A percentile compares a stretch with the other conserved stretches of the same genome.
Evolutionary conservation across 371 early-diverging fungal genomes (phyloP).

Genomic region (Haplosporangium sp.): DNA sequence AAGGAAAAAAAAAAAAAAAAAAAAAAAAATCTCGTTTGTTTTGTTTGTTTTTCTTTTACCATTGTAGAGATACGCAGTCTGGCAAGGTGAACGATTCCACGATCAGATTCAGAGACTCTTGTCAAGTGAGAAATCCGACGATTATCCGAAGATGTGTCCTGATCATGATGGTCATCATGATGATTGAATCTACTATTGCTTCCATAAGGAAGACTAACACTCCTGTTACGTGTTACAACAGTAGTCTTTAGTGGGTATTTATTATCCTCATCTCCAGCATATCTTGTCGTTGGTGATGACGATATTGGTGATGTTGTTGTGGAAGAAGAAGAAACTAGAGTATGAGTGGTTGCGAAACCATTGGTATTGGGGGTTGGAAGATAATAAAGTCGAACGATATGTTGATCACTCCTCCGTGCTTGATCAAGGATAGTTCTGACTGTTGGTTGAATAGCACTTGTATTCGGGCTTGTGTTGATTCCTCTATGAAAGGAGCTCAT

Average conservation of each 20-base stretch:
- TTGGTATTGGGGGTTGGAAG: constrained; percentile 47
- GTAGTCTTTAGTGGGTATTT: not conserved
- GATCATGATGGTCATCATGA: not conserved
- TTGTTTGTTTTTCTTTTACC: constrained; percentile 14
- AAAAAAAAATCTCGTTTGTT: not conserved
- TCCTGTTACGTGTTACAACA: constrained; percentile 2
- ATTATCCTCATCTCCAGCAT: not conserved
- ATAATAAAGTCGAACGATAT: constrained; percentile 44
- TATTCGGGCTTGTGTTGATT: not conserved
- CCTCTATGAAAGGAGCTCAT: constrained; percentile 6
- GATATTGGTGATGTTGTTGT: not conserved
- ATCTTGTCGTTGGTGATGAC: too few relatives aligned
- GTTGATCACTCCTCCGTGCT: constrained; percentile 37
- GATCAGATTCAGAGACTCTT: constrained; percentile 40
- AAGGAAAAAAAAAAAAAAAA: not conserved
- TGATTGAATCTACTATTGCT: not conserved
- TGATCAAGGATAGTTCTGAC: constrained; percentile 38
- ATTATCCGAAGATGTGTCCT: not conserved
- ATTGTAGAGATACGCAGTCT: constrained; percentile 37
- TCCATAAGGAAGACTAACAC: not conserved
- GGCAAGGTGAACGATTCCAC: constrained; percentile 46
- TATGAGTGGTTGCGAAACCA: constrained; percentile 51
- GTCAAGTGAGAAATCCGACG: constrained; percentile 32
- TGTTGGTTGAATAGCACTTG: constrained; percentile 37
- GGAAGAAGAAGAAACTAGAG: constrained; percentile 19